Evolutionary conservation across 2,329 filamentous ascomycete species (phyloP).

Genomic region (Aspergillus hortae): DNA sequence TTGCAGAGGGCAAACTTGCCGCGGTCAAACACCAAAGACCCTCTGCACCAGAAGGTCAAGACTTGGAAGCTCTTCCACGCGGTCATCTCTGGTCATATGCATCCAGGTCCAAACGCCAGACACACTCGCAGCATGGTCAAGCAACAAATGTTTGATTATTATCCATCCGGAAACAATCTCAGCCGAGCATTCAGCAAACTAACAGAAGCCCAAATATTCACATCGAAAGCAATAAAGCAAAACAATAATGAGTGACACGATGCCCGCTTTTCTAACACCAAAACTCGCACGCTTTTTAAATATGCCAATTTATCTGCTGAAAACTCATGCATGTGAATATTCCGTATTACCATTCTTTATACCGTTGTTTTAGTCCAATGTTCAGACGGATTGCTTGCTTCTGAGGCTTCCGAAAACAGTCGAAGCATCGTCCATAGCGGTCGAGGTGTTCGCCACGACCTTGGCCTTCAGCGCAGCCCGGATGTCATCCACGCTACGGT

Average conservation of each 20-base stretch:
- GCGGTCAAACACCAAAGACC: no score
- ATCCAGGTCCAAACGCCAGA: no score
- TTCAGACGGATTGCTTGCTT: conserved; percentile 20
- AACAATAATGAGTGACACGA: conserved; percentile 6
- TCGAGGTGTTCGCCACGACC: conserved; percentile 21
- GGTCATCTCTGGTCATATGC: no score
- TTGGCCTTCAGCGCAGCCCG: conserved; percentile 39
- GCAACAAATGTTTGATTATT: neutral
- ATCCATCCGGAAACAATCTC: neutral
- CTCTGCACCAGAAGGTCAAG: no score
- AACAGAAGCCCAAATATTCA: neutral
- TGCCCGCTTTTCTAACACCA: conserved; percentile 16
- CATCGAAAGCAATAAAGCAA: neutral
- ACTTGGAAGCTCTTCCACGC: no score
- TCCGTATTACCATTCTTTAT: neutral
- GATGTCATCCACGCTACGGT: conserved; percentile 47
- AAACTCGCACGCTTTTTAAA: conserved; percentile 24
- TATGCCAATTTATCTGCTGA: conserved; percentile 15
- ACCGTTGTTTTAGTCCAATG: neutral
- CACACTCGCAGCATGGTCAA: neutral
- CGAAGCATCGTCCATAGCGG: conserved; percentile 17
- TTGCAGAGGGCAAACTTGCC: no score
- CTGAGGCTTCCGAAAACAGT: conserved; percentile 19
- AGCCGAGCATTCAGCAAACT: neutral
- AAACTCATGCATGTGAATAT: no score